Base-by-base conservation (phyloP, 495 filamentous ascomycete species). In the Aspergillus wentii region DNA sequence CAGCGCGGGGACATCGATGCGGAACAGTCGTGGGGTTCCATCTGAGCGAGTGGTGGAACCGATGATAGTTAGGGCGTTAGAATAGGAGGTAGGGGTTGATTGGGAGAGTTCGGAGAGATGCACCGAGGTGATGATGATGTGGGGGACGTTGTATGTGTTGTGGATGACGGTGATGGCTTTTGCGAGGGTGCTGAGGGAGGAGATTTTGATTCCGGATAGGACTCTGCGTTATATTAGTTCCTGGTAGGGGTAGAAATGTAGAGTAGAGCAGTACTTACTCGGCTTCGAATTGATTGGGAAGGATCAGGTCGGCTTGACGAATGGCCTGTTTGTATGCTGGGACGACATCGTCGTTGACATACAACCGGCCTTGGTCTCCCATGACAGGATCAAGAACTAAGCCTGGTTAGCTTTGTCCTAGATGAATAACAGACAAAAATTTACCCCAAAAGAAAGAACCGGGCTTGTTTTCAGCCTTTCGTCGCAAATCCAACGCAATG, bases 261-360 rank as follows among this genome's bases (percentile, higher is more conserved):
- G 18, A 15, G 37, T 34, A 21, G 16, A 8, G 34, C 21, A 15
- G 23, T 19, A 64, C 79, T 47, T 69, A 94, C 89, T 97, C 92
- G 17, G 87, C 86, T 68, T 98, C 92, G 54, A 95, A 98, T 54
- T 95, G 91, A 60, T 98, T 98, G 11, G 92, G 92, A 15, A 96
- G 61, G 35, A 97, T 94, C 43, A 98, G 58, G 56, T 98, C 94
- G 4, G 92, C 94, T 49, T 89, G 74, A 15, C 64, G 62, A 27
- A 95, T 67, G 32, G 94, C 66, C 10, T 69, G 72, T 58, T 85
- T 88, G 59, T 96, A 98, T n/a, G 83, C 86, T 0, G 89, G 88
- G 21, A 95, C 83, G 3, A 92, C 87, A 41, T 92, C 86, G 41
- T 88, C 79, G 16, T 78, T 83, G 31, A 98, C 88, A 58, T 98